phyloP scores from a whole-genome alignment of 495 filamentous ascomycete genomes.

The Durotheca rogersii region DNA sequence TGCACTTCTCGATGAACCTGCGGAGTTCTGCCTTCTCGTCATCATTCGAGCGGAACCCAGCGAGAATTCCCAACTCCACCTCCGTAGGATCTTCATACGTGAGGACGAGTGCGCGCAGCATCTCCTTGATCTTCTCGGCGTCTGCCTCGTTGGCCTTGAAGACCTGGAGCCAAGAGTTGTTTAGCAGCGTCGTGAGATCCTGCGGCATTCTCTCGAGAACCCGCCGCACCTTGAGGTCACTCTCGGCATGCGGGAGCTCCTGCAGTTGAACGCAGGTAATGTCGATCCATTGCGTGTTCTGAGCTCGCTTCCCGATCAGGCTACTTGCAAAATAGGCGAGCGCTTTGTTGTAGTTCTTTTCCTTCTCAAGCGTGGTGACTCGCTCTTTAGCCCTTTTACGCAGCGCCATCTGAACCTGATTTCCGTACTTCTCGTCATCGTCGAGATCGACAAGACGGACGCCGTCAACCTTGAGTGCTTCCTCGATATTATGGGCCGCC shows the following conservation, averaged over 20 bases:
- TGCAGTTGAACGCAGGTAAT: conserved; percentile 38
- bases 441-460: conserved; percentile 33
- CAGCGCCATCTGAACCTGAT: conserved; percentile 34
- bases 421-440: conserved; percentile 35
- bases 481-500: conserved; percentile 31
- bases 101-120: conserved; percentile 39
- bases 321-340: conserved; percentile 40
- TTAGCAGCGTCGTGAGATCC: conserved; percentile 35
- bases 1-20: conserved; percentile 34
- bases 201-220: conserved; percentile 38
- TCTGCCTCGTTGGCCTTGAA: conserved; percentile 42
- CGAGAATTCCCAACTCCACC: conserved; percentile 35
- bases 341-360: conserved; percentile 40
- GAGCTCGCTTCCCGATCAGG: conserved; percentile 36
- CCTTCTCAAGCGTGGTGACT: conserved; percentile 27
- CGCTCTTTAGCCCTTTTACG: conserved; percentile 33
- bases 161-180: conserved; percentile 36
- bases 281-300: conserved; percentile 43
- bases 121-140: conserved; percentile 38
- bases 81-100: conserved; percentile 40
- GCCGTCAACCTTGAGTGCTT: conserved; percentile 25
- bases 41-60: conserved; percentile 30
- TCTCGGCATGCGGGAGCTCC: conserved; percentile 30
- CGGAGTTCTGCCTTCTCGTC: conserved; percentile 33
- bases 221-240: conserved; percentile 34